Evolutionary conservation across 2,329 filamentous ascomycete species (phyloP), one percentile per base, ranked within the genome.

Genomic region (Neopestalotiopsis clavispora): DNA sequence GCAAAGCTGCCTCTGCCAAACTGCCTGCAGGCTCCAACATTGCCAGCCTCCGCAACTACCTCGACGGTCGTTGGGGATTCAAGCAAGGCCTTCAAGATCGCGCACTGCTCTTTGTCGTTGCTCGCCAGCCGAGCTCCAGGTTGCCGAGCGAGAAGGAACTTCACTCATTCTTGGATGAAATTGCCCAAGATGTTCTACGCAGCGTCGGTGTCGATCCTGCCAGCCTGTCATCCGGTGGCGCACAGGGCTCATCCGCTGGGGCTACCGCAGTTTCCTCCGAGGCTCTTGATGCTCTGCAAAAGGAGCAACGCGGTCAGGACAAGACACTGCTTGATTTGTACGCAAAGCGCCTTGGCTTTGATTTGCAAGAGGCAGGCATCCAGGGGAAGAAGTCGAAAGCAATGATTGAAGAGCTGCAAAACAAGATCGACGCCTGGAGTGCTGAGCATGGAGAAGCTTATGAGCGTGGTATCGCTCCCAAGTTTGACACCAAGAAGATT

Each of bases 381-480:
- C 64, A 69, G 34, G 52, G 38, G 9, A 42, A 58, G 59, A 63
- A 58, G 17, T 34, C 65, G 1, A 69, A 69, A 45, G 45, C 68
- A 4, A 63, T 61, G 28, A 68, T 72, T 17, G 65, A 66, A 2
- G 60, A 73, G 62, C 66, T 80, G 14, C 68, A 69, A 30, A 56
- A 42, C 5, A 63, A 60, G 45, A 67, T 67, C 6, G 70, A 75
- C 34, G 68, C 69, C 17, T 77, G 74, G 75, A 71, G 61, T 10
- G 67, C 71, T 1, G 80, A 81, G 68, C 71, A 77, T 40, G 79
- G 74, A 17, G 76, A 78, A 6, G 67, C 71, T 10, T 80, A 78
- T 63, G 67, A 71, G 3, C 61, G 67, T 23, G 79, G 79, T 3
- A 77, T 80, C 12, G 63, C 71, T 12, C 74, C 78, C 2, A 68